A percentile compares a stretch with the other conserved stretches of the same genome.
These are phyloP conservation scores for Monosporozyma unispora DNA, from an alignment of 805 yeast genomes.

Conservation along the genomic window DNA sequence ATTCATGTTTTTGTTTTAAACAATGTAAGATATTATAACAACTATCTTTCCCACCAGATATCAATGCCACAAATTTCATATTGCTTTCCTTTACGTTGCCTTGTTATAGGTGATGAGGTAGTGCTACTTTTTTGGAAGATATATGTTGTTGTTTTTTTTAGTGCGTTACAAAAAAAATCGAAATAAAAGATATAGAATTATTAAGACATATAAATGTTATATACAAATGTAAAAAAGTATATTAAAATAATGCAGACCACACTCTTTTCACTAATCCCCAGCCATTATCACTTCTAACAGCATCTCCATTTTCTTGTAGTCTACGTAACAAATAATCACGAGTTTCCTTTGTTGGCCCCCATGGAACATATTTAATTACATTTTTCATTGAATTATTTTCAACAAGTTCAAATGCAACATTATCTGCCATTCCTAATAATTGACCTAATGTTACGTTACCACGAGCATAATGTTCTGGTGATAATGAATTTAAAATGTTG, in stretches of 20 bases:
- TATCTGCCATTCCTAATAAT: conserved; percentile 92
- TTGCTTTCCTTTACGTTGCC: neutral
- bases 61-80: conserved; percentile 90
- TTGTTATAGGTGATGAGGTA: neutral
- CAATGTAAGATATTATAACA: conserved; percentile 85
- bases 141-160: too few relatives aligned
- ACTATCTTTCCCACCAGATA: conserved; percentile 96
- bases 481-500: conserved; percentile 35
- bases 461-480: conserved; percentile 42
- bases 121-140: neutral
- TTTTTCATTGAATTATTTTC: conserved; percentile 55
- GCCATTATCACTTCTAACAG: conserved; percentile 80
- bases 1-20: conserved; percentile 72
- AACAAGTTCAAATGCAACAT: conserved; percentile 68
- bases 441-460: conserved; percentile 79
- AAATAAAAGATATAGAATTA: too few relatives aligned
- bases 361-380: conserved; percentile 88
- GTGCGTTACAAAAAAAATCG: too few relatives aligned
- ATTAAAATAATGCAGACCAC: conserved; percentile 16
- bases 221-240: neutral
- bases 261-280: conserved; percentile 59
- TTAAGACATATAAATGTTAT: too few relatives aligned
- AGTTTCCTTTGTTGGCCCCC: conserved; percentile 96
- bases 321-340: conserved; percentile 83
- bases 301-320: conserved; percentile 93